These are phyloP conservation scores for Scalesia atractyloides DNA, from an alignment of 129 eudicot genomes.

Conservation along the genomic window DNA sequence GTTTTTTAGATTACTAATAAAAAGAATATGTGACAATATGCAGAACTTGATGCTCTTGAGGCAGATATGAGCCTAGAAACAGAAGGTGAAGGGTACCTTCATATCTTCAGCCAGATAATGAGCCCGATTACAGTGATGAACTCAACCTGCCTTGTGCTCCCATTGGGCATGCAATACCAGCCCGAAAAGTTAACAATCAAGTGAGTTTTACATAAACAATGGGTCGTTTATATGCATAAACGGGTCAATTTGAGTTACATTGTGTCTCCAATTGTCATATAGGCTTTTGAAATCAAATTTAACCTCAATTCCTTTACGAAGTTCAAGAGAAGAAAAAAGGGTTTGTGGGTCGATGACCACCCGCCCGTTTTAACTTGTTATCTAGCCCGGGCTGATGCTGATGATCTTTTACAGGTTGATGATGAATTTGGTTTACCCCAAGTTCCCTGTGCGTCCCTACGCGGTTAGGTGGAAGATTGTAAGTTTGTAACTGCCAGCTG, in stretches of 20 bases:
- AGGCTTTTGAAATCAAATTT: background rate
- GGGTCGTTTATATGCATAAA: background rate
- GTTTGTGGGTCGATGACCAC: background rate
- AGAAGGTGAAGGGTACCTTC: slow-evolving; percentile 81
- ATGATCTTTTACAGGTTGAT: slow-evolving; percentile 51
- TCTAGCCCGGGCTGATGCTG: background rate
- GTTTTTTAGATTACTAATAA: background rate
- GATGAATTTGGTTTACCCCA: slow-evolving; percentile 86
- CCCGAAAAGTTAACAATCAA: slow-evolving; percentile 51
- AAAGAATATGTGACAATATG: background rate
- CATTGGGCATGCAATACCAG: slow-evolving; percentile 55
- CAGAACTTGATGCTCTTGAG: slow-evolving; percentile 94
- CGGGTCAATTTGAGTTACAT: background rate
- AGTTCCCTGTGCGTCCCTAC: slow-evolving; percentile 75
- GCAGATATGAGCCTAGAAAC: slow-evolving; percentile 83
- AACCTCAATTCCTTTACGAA: background rate
- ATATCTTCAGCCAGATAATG: slow-evolving; percentile 82
- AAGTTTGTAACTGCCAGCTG: background rate
- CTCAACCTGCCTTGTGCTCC: slow-evolving; percentile 89
- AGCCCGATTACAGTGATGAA: slow-evolving; percentile 55
- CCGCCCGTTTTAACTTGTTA: background rate
- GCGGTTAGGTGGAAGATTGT: slow-evolving; percentile 43
- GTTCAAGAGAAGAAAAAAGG: background rate
- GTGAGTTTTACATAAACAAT: slow-evolving; percentile 24
- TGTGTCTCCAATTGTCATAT: background rate